These are phyloP conservation scores for Chondrus crispus DNA, from an alignment of 23 red algal genomes.

Conservation along the genomic window DNA sequence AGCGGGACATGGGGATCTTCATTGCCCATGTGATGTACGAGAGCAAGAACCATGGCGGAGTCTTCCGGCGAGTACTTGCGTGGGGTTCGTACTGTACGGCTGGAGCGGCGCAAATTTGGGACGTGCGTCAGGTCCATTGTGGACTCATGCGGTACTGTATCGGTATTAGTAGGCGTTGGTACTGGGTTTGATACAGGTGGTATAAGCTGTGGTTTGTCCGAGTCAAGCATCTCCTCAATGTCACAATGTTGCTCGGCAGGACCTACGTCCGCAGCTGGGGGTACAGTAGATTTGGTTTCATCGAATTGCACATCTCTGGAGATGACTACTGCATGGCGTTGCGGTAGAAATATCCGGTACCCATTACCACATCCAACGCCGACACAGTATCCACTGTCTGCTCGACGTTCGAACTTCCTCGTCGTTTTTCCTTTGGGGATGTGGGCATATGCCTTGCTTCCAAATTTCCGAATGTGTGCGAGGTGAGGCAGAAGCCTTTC, in stretches of 20 bases:
- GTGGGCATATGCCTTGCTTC: background rate
- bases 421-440: background rate
- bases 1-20: slow-evolving; percentile 4
- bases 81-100: no score
- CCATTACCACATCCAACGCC: slow-evolving; percentile 25
- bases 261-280: no score
- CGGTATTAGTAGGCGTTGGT: no score
- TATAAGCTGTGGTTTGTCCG: no score
- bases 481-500: background rate
- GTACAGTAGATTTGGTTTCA: no score
- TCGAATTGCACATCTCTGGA: no score
- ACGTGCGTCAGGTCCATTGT: no score
- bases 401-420: background rate
- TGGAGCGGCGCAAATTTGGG: no score
- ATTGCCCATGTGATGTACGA: background rate
- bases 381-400: background rate
- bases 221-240: no score
- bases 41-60: background rate
- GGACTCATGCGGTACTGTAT: no score
- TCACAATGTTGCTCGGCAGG: no score
- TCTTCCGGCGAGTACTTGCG: background rate
- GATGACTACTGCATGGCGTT: background rate
- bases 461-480: background rate
- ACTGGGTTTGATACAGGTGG: no score
- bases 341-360: slow-evolving; percentile 1